Evolutionary conservation across 1,284 basidiomycete genomes (phyloP).

Genomic region (Abortiporus biennis): DNA sequence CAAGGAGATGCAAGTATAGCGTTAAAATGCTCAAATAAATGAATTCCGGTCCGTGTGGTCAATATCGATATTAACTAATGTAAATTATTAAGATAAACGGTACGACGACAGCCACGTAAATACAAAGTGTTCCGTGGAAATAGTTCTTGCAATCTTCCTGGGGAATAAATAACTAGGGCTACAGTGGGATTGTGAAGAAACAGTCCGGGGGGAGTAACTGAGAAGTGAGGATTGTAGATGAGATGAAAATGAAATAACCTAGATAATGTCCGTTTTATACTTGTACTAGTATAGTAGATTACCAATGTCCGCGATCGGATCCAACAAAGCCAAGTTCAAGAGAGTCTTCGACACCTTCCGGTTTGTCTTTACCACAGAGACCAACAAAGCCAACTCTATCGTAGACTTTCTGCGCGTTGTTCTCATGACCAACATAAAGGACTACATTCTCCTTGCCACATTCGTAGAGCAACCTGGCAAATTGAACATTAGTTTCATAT

Average conservation of each 20-base stretch:
- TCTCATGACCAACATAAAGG: slow-evolving; percentile 42
- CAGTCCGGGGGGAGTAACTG: too few species aligned
- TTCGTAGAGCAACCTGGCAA: slow-evolving; percentile 27
- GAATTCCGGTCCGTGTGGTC: too few species aligned
- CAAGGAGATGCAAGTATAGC: too few species aligned
- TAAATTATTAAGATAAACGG: too few species aligned
- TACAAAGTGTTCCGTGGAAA: too few species aligned
- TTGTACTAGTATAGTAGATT: slow-evolving; percentile 12
- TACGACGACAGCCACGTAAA: too few species aligned
- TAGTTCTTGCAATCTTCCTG: too few species aligned
- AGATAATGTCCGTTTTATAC: background rate
- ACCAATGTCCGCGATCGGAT: slow-evolving; percentile 39
- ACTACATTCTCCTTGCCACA: slow-evolving; percentile 35
- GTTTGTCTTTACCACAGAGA: slow-evolving; percentile 33
- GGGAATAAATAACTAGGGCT: too few species aligned
- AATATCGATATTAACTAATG: too few species aligned
- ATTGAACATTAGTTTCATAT: slow-evolving; percentile 1
- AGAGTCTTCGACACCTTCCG: slow-evolving; percentile 32
- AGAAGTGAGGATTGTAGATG: background rate
- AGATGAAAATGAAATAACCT: background rate
- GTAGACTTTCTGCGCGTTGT: slow-evolving; percentile 41
- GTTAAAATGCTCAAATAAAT: too few species aligned
- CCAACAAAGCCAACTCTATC: slow-evolving; percentile 42
- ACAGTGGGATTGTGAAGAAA: too few species aligned
- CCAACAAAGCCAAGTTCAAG: slow-evolving; percentile 41